Conservation (phyloP, 805 yeast species). For the Hagleromyces aurorensis region DNA sequence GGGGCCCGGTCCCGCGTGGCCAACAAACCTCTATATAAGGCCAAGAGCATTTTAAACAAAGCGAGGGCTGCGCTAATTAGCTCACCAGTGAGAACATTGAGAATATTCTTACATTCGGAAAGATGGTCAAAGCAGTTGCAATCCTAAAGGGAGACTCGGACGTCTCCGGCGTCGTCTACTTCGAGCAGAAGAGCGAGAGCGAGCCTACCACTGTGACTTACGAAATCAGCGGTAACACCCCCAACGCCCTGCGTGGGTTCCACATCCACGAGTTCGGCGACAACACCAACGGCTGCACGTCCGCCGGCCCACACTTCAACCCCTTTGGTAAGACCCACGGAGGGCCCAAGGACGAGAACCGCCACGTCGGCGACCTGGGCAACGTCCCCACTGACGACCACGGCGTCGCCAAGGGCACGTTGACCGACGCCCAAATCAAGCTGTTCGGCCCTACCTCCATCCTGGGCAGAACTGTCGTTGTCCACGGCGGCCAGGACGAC, state of each 20-base stretch:
- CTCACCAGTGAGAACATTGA: too few relatives aligned
- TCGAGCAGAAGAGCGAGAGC: slow-evolving; percentile 72
- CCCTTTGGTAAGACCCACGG: slow-evolving; percentile 87
- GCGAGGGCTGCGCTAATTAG: too few relatives aligned
- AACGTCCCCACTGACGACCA: slow-evolving; percentile 79
- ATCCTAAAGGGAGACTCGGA: slow-evolving; percentile 92
- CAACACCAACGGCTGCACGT: slow-evolving; percentile 92
- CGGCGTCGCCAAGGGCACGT: slow-evolving; percentile 89
- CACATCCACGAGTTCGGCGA: slow-evolving; percentile 98
- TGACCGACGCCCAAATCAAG: slow-evolving; percentile 68
- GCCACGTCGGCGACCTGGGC: slow-evolving; percentile 81
- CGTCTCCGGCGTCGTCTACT: slow-evolving; percentile 79
- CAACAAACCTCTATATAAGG: too few relatives aligned
- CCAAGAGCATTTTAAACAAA: too few relatives aligned
- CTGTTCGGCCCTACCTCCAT: slow-evolving; percentile 82
- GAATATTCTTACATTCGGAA: too few relatives aligned
- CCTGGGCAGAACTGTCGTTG: slow-evolving; percentile 91
- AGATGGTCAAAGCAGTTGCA: slow-evolving; percentile 59
- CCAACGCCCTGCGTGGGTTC: slow-evolving; percentile 92
- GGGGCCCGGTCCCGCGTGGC: too few relatives aligned
- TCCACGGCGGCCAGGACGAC: slow-evolving; percentile 89
- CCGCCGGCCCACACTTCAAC: slow-evolving; percentile 97
- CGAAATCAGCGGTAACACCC: slow-evolving; percentile 83
- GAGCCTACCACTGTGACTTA: slow-evolving; percentile 82
- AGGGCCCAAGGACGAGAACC: slow-evolving; percentile 59